These are phyloP conservation scores for Marsdenia floribunda DNA, from an alignment of 257 asterid genomes.

Conservation along the genomic window DNA sequence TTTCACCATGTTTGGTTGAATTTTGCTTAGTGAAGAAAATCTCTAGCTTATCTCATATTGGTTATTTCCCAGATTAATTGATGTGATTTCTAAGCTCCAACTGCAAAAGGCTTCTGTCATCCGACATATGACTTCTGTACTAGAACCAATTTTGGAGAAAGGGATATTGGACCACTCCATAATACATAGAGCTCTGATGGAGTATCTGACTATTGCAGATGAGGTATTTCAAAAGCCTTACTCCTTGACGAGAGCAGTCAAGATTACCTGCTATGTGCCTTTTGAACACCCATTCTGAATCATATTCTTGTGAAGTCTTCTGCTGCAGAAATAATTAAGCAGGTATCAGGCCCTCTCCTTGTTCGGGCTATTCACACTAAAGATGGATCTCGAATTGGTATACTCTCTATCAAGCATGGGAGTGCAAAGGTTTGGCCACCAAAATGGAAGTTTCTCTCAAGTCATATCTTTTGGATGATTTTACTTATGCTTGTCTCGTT, in stretches of 20 bases:
- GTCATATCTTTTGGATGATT: not conserved
- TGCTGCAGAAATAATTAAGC: constrained; percentile 82
- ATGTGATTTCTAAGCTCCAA: constrained; percentile 69
- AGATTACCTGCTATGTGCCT: not conserved
- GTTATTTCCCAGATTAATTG: constrained; percentile 51
- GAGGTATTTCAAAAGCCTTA: constrained; percentile 40
- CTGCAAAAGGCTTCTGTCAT: constrained; percentile 65
- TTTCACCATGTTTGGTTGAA: not conserved
- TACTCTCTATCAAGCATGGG: constrained; percentile 83
- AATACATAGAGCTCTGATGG: constrained; percentile 71
- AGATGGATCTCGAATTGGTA: constrained; percentile 78
- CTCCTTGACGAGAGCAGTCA: not conserved
- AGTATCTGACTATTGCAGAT: constrained; percentile 69
- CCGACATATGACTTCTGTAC: constrained; percentile 79
- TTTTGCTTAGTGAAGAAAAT: constrained; percentile 1
- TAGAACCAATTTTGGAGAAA: constrained; percentile 85
- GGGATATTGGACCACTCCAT: constrained; percentile 92
- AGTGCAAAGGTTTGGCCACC: constrained; percentile 67
- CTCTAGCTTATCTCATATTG: not conserved
- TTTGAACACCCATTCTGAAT: constrained; percentile 28
- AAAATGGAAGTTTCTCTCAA: not conserved
- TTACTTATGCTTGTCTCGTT: not conserved
- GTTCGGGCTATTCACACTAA: constrained; percentile 82
- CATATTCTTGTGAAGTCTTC: constrained; percentile 54
- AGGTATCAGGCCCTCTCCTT: constrained; percentile 56